phyloP scores from a whole-genome alignment of 768 basidiomycete genomes.

The Russula lepida region DNA sequence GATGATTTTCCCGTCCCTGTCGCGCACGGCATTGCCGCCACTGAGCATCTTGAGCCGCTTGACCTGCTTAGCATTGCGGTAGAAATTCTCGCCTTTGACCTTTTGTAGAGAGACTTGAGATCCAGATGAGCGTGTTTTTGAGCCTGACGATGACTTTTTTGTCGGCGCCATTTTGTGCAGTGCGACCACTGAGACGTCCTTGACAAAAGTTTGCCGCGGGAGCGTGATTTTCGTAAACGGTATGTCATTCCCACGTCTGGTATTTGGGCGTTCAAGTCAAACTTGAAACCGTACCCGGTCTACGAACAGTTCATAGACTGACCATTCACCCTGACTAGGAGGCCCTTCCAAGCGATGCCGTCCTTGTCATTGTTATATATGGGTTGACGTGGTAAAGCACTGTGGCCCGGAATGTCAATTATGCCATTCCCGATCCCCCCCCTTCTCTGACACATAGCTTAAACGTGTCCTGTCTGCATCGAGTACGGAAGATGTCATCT shows the following conservation, averaged over 20 bases:
- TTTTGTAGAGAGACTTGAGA: conserved; percentile 52
- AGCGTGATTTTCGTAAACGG: neutral
- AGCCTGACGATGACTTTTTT: conserved; percentile 27
- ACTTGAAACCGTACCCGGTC: too few species aligned
- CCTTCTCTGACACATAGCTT: neutral
- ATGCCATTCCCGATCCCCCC: too few species aligned
- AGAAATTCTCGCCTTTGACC: conserved; percentile 95
- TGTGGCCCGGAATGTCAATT: too few species aligned
- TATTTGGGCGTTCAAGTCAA: too few species aligned
- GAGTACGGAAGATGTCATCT: neutral
- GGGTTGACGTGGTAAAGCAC: too few species aligned
- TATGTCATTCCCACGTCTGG: neutral
- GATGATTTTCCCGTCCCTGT: conserved; percentile 86
- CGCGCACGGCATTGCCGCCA: conserved; percentile 84
- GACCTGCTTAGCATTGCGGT: conserved; percentile 89
- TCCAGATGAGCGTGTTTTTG: conserved; percentile 31
- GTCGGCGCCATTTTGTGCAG: conserved; percentile 30
- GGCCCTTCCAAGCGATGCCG: too few species aligned
- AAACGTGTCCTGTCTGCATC: neutral
- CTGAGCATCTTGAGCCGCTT: conserved; percentile 83
- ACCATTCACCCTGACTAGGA: too few species aligned
- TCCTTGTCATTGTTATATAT: too few species aligned
- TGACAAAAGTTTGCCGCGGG: neutral
- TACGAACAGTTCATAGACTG: too few species aligned
- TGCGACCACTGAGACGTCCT: neutral